Evolutionary conservation across 1,284 basidiomycete species (phyloP), one percentile per base, ranked within the genome.

Genomic region (Phylloporus sp.): DNA sequence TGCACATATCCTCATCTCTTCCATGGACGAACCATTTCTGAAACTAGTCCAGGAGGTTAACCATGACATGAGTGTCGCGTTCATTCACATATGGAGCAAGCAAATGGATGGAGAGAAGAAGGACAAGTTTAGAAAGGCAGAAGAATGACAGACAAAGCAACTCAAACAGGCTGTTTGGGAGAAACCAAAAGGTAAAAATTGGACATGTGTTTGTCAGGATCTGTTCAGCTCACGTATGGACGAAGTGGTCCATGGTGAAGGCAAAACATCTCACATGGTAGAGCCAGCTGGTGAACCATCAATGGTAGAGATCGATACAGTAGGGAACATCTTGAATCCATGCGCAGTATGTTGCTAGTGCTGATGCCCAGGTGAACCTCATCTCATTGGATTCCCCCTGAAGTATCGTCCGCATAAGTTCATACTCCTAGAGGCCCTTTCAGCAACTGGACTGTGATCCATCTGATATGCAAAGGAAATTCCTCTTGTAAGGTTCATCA

Each of bases 21-120:
- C 89, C 52, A 80, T 80, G 61, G 89, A 93, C 71, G 90, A 92
- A 65, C 92, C 95, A 1, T 99, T 99, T 78, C 81, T 98, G 64
- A 99, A 99, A 75, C 97, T 97, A 3, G 93, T 98, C 11, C 97
- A 99, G 74, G 95, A 99, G 77, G 99, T 98, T 83, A 99, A 99
- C 79, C 86, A 98, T 49, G 97, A 99, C 78, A 78, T 96, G 60
- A 95, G 93, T 67, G 91, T 98, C 40, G 92, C 96, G 11, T 92
- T 91, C 66, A 98, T 99, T 64, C 84, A 86, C 22, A 86, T 89
- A 2, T 98, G 95, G 94, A 89, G 90, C 64, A 89, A 96, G 69
- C 82, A 89, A 50, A 72, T 89, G 66, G 88, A 95, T 73, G 84
- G 80, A 68, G 81, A 84, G 64, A 91, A 91, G 77, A 84, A 88